Base-by-base conservation (phyloP, 2,329 filamentous ascomycete genomes). In the Huntiella omanensis region DNA sequence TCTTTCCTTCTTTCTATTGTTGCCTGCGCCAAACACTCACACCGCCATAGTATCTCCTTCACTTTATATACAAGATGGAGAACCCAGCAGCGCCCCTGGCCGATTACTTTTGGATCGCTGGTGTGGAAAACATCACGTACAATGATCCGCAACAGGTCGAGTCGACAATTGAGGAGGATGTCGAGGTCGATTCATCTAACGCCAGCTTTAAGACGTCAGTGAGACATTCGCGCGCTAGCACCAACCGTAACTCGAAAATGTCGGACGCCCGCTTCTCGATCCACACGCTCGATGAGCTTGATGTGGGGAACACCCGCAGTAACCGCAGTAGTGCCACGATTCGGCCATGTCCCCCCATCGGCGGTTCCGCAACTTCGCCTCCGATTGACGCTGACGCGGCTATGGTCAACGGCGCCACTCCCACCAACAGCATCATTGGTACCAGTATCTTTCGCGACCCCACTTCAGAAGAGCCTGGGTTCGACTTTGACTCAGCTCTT, bases 401-500 rank as follows among this genome's bases (percentile, higher is more conserved):
- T n/a, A 17, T 34, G 11, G 45, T 43, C 22, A 45, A 53, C 32
- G 43, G 40, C n/a, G 45, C 43, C 39, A 49, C 44, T 2, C 33
- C 47, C 28, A 49, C 54, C 22, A 46, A 47, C 36, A 52, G 56
- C 34, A 58, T 58, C 37, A 59, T 60, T 16, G 61, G 61, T 35
- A 54, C 58, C 38, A 35, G 40, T 34, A 54, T 66, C 33, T 62
- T 71, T 51, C 64, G 62, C 49, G 48, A 49, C 34, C 48, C 48
- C 6, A 49, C 48, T 1, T 28, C 22, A 28, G 48, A 49, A 12
- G 48, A 49, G 16, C 44, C 46, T 4, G 85, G 93, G 57, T 85
- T 83, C 56, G 91, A 96, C 60, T 98, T 98, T 56, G 91, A 96
- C 59, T 79, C 83, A 57, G 88, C 91, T 19, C 69, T 98, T 54